phyloP scores from a whole-genome alignment of 2,329 filamentous ascomycete genomes.

The Hysterium pulicare region DNA sequence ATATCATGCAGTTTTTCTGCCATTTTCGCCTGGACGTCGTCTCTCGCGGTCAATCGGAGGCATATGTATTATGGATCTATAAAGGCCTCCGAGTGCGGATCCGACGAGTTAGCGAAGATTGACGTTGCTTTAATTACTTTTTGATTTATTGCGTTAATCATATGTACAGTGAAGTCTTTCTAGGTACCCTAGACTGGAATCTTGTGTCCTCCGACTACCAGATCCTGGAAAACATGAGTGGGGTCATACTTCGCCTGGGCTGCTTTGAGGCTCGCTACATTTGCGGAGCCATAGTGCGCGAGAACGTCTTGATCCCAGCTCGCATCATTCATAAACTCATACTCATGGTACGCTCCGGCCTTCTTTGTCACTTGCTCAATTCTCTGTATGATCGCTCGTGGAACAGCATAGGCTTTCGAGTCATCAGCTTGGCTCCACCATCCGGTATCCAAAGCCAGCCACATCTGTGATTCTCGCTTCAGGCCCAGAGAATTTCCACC shows the following conservation, averaged over 20 bases:
- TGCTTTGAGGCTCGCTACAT: background rate
- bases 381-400: background rate
- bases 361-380: background rate
- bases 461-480: background rate
- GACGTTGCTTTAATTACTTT: no score
- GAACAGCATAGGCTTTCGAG: background rate
- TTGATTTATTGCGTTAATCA: no score
- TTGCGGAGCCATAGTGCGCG: background rate
- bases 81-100: no score
- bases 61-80: no score
- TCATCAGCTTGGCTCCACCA: background rate
- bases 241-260: slow-evolving; percentile 5
- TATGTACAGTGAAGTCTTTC: no score
- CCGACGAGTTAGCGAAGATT: no score
- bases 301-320: slow-evolving; percentile 1
- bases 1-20: no score
- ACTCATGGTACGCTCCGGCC: background rate
- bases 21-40: no score
- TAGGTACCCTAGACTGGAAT: no score
- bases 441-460: background rate
- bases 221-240: background rate
- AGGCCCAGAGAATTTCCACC: background rate
- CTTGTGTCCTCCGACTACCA: background rate
- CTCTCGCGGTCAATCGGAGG: no score
- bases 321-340: slow-evolving; percentile 3